A percentile compares a stretch with the other conserved stretches of the same genome.
Evolutionary conservation across 805 yeast species (phyloP).

Genomic region (Candida yuanshanica): DNA sequence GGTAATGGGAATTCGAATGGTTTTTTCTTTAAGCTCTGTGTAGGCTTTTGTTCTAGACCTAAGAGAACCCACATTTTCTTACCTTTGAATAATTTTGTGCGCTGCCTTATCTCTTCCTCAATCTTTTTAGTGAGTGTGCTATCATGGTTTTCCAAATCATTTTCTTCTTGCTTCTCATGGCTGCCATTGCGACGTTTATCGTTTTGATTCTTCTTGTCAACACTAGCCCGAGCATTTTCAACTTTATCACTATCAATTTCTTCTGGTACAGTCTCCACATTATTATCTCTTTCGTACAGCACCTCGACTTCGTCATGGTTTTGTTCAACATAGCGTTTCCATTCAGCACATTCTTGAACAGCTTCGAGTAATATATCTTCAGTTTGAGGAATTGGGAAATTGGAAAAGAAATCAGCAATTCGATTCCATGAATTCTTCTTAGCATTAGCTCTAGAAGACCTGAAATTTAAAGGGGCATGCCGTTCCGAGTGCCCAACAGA

Average conservation of each 20-base stretch:
- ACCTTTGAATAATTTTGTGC: background rate
- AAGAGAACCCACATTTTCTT: slow-evolving; percentile 18
- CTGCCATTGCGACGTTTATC: too few species aligned
- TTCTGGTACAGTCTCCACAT: background rate
- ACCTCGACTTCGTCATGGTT: slow-evolving; percentile 11
- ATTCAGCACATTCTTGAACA: slow-evolving; percentile 12
- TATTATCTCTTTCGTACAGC: background rate
- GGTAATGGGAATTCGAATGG: slow-evolving; percentile 19
- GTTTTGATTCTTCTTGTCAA: too few species aligned
- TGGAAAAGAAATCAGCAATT: slow-evolving; percentile 6
- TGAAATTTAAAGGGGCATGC: background rate
- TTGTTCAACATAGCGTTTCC: slow-evolving; percentile 18
- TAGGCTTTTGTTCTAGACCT: slow-evolving; percentile 18
- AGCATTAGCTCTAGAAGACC: slow-evolving; percentile 9
- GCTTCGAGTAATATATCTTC: slow-evolving; percentile 7
- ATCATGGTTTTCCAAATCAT: background rate
- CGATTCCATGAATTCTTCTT: slow-evolving; percentile 7
- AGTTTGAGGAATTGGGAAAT: slow-evolving; percentile 4
- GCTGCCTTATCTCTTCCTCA: background rate
- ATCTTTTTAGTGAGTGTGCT: background rate
- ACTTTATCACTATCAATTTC: background rate
- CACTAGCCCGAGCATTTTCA: background rate
- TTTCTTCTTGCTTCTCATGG: background rate
- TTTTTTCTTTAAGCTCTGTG: background rate
- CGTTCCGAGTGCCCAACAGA: too few species aligned